Conservation (phyloP, 306 rosid genomes). For the Carpinus fangiana region DNA sequence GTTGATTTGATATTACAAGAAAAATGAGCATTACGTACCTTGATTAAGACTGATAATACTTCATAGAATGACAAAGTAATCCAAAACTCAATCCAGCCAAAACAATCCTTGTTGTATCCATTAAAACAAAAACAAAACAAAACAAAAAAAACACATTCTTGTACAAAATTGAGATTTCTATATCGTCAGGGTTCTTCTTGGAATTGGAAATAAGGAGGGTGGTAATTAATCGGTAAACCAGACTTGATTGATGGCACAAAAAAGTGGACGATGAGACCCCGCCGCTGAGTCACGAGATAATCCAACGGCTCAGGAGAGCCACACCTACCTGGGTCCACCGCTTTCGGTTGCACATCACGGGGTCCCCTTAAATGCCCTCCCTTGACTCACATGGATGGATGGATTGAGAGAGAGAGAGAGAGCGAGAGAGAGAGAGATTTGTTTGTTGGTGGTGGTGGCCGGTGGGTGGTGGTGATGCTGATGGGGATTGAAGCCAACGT, state of each 20-base stretch:
- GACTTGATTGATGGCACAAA: conserved; percentile 1
- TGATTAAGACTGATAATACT: too few species aligned
- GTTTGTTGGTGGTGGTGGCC: background rate
- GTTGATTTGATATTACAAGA: too few species aligned
- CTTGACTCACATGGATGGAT: background rate
- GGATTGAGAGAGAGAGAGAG: background rate
- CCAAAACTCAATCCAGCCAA: too few species aligned
- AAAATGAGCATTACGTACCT: too few species aligned
- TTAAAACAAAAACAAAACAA: too few species aligned
- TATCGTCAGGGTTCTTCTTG: background rate
- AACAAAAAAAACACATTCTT: background rate
- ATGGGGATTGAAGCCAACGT: conserved; percentile 7
- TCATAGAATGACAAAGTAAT: too few species aligned
- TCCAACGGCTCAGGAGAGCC: background rate
- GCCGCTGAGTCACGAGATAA: conserved; percentile 26
- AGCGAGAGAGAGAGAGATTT: background rate
- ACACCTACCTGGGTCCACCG: too few species aligned
- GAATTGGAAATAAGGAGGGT: background rate
- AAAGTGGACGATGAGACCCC: background rate
- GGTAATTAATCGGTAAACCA: background rate
- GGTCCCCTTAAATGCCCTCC: background rate
- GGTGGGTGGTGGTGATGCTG: background rate
- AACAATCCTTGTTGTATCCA: too few species aligned
- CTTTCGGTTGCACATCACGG: conserved; percentile 13
- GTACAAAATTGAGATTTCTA: background rate